Conservation (phyloP, 495 filamentous ascomycete genomes). For the Letharia columbiana region DNA sequence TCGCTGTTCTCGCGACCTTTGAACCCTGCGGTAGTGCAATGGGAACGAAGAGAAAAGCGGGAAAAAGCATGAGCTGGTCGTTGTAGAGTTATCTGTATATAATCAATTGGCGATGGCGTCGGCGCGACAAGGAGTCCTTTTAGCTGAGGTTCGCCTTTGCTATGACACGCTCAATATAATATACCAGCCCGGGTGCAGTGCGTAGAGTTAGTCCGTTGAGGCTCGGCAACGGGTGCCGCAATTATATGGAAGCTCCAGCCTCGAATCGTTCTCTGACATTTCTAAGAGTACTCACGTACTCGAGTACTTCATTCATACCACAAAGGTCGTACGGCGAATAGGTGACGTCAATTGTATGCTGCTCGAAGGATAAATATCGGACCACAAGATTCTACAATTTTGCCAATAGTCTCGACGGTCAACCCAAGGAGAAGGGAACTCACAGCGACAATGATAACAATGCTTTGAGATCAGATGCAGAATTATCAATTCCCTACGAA, state of each 20-base stretch:
- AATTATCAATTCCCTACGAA: not conserved
- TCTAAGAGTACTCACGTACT: too few species aligned
- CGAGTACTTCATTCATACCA: too few species aligned
- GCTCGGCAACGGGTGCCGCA: too few species aligned
- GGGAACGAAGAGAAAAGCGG: slow-evolving; percentile 47
- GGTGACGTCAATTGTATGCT: not conserved
- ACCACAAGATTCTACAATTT: not conserved
- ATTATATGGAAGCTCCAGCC: too few species aligned
- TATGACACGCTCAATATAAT: not conserved
- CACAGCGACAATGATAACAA: not conserved
- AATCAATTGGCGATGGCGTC: slow-evolving; percentile 3
- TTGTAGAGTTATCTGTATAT: not conserved
- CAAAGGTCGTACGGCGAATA: not conserved
- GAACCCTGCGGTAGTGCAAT: slow-evolving; percentile 54
- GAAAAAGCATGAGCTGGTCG: slow-evolving; percentile 8
- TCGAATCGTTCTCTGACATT: too few species aligned
- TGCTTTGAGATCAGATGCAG: not conserved
- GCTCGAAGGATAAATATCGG: not conserved
- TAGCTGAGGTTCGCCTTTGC: too few species aligned
- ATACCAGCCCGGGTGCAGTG: too few species aligned
- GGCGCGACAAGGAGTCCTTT: not conserved
- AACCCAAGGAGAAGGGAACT: not conserved
- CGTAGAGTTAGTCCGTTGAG: too few species aligned
- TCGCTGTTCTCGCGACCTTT: slow-evolving; percentile 47
- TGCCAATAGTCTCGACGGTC: not conserved